Conservation (phyloP, 2,329 filamentous ascomycete species). For the Pyricularia sp. region DNA sequence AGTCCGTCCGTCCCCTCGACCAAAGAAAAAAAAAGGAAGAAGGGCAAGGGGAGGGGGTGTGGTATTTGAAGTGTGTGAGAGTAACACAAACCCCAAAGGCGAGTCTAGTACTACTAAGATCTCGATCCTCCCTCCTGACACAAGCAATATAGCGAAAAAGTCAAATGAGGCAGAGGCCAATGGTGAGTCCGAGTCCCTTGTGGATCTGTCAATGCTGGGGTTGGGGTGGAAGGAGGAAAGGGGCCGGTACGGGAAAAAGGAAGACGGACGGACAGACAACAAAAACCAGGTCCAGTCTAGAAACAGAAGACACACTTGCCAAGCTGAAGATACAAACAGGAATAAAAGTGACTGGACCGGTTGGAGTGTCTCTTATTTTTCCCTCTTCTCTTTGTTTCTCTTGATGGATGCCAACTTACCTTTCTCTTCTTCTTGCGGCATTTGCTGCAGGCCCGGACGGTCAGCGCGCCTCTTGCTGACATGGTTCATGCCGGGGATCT, state of each 20-base stretch:
- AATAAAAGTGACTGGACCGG: background rate
- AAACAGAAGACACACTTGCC: background rate
- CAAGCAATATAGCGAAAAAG: background rate
- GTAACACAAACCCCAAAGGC: no score
- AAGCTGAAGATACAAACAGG: background rate
- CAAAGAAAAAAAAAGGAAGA: no score
- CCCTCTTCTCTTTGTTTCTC: background rate
- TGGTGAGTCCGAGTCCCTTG: background rate
- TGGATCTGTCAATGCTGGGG: background rate
- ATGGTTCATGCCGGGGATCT: background rate
- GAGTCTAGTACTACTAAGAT: background rate
- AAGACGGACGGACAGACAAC: background rate
- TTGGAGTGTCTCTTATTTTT: background rate
- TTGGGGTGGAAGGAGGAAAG: background rate
- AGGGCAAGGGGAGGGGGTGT: background rate
- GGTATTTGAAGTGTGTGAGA: background rate
- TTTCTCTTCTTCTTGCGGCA: conserved; percentile 3
- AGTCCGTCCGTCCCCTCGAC: background rate
- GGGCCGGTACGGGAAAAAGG: background rate
- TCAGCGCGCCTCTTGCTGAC: background rate
- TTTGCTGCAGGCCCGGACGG: background rate
- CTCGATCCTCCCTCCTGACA: background rate
- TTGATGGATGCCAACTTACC: background rate
- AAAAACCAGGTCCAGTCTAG: background rate
- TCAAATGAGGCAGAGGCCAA: background rate